phyloP scores from a whole-genome alignment of 108 stramenopile genomes.

The Bacterosira constricta region DNA sequence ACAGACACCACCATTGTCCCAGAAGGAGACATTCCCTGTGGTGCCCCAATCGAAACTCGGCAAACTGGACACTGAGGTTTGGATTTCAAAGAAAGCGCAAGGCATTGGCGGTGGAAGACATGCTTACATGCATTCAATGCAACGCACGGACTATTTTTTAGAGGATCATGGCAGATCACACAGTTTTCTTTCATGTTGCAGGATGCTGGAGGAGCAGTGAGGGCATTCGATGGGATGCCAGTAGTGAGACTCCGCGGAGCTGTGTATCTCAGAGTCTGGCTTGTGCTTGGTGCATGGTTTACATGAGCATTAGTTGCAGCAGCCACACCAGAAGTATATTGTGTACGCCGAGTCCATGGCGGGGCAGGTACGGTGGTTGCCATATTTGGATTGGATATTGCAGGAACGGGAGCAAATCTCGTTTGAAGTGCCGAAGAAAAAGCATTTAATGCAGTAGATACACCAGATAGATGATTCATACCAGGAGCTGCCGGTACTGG shows the following conservation, averaged over 20 bases:
- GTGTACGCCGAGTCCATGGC: too few species aligned
- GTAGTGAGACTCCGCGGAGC: conserved; percentile 1
- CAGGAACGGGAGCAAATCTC: not conserved
- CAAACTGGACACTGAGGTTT: conserved; percentile 27
- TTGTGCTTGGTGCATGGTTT: not conserved
- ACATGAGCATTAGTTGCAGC: too few species aligned
- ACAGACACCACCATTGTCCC: conserved; percentile 46
- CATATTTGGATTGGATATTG: too few species aligned
- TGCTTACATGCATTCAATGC: conserved; percentile 27
- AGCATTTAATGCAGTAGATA: not conserved
- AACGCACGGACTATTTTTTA: not conserved
- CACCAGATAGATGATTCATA: not conserved
- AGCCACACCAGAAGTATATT: too few species aligned
- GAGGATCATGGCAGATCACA: not conserved
- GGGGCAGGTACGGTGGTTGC: too few species aligned
- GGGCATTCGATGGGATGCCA: conserved; percentile 9
- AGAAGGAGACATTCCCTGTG: conserved; percentile 42
- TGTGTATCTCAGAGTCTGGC: conserved; percentile 4
- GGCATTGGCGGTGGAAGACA: conserved; percentile 41
- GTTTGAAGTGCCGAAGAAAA: not conserved
- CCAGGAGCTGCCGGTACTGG: not conserved
- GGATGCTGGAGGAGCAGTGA: not conserved
- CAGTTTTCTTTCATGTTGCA: conserved; percentile 18
- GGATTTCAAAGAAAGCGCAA: conserved; percentile 16
- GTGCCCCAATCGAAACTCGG: conserved; percentile 17